Conservation (phyloP, 306 rosid species). For the Inga oerstediana region DNA sequence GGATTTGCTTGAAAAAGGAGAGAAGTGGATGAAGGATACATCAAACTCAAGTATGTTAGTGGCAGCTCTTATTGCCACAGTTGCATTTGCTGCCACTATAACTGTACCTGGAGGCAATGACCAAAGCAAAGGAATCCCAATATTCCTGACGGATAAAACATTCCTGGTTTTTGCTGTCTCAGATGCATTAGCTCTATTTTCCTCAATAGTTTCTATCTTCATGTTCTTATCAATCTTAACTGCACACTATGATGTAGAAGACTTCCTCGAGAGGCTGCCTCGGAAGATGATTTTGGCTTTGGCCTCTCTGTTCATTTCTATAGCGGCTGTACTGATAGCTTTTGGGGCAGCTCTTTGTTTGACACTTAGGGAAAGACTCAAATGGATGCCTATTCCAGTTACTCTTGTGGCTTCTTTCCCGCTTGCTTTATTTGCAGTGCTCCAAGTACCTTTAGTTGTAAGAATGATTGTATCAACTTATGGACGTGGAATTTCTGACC, state of each 20-base stretch:
- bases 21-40: conserved; percentile 63
- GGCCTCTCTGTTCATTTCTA: conserved; percentile 48
- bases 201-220: conserved; percentile 51
- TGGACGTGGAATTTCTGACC: conserved; percentile 23
- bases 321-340: conserved; percentile 47
- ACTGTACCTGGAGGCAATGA: conserved; percentile 62
- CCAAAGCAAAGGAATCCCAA: conserved; percentile 45
- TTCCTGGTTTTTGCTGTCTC: conserved; percentile 48
- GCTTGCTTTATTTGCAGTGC: conserved; percentile 38
- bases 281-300: conserved; percentile 48
- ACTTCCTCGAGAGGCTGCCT: conserved; percentile 50
- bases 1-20: conserved; percentile 45
- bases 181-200: conserved; percentile 55
- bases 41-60: conserved; percentile 58
- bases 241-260: conserved; percentile 46
- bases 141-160: conserved; percentile 32
- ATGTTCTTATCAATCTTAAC: conserved; percentile 58
- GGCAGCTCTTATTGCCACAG: conserved; percentile 59
- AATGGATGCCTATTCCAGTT: conserved; percentile 46
- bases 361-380: conserved; percentile 33
- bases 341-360: conserved; percentile 47
- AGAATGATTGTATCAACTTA: conserved; percentile 47
- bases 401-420: conserved; percentile 44
- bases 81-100: conserved; percentile 52
- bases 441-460: conserved; percentile 44